Percentiles rank a stretch among this genome's conserved stretches.
Conservation (phyloP, 2,329 filamentous ascomycete genomes). For the Ophiocordyceps camponoti-leonardi region DNA sequence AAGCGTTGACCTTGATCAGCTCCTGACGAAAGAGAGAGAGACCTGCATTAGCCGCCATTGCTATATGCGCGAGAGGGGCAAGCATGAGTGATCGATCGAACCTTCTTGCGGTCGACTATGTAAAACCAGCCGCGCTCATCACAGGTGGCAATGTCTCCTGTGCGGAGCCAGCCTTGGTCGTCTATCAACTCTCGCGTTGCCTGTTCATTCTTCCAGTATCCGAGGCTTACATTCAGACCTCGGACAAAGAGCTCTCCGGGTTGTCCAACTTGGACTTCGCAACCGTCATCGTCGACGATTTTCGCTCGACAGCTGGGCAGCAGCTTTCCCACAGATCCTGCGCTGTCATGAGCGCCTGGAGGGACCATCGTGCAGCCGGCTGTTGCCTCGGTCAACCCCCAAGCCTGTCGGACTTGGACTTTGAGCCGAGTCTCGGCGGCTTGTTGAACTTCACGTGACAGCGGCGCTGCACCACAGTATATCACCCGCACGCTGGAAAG, state of each 20-base stretch:
- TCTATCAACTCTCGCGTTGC: conserved; percentile 45
- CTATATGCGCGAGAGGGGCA: neutral
- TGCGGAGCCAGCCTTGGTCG: conserved; percentile 49
- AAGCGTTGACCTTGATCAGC: conserved; percentile 37
- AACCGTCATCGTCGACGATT: conserved; percentile 20
- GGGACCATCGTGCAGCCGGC: conserved; percentile 18
- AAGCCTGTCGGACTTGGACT: conserved; percentile 31
- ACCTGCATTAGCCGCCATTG: neutral
- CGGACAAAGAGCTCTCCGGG: conserved; percentile 49
- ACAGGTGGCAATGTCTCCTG: conserved; percentile 55
- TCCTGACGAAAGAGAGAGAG: conserved; percentile 23
- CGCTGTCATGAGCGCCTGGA: neutral
- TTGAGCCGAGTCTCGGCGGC: conserved; percentile 23
- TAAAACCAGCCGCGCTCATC: conserved; percentile 54
- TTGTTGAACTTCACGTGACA: conserved; percentile 36
- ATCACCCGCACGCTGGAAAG: conserved; percentile 24
- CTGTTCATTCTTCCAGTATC: conserved; percentile 51
- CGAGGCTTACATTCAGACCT: conserved; percentile 55
- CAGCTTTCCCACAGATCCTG: neutral
- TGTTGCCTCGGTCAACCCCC: conserved; percentile 40
- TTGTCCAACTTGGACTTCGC: conserved; percentile 19
- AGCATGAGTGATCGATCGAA: conserved; percentile 3
- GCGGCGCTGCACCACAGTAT: conserved; percentile 39
- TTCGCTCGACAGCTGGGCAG: conserved; percentile 13
- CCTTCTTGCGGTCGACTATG: conserved; percentile 68